These are phyloP conservation scores for Bretziella fagacearum DNA, from an alignment of 2,329 filamentous ascomycete species.

Conservation along the genomic window DNA sequence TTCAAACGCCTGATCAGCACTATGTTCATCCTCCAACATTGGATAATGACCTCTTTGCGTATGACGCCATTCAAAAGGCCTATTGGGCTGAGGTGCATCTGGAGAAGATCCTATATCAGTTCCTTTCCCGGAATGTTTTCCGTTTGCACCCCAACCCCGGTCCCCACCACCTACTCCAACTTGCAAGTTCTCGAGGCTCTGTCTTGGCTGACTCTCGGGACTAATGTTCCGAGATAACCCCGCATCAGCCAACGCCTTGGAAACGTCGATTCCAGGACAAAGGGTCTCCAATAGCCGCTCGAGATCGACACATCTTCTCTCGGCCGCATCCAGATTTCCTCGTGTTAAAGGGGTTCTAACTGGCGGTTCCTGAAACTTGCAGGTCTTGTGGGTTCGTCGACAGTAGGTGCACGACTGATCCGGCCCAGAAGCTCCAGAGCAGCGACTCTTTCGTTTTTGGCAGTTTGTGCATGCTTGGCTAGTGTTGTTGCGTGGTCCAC, in stretches of 20 bases:
- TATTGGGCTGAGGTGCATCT: background rate
- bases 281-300: constrained; percentile 18
- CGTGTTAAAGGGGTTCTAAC: constrained; percentile 22
- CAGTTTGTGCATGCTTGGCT: constrained; percentile 16
- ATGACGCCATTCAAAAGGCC: background rate
- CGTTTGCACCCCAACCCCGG: background rate
- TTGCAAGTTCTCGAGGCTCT: background rate
- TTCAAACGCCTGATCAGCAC: constrained; percentile 7
- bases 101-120: background rate
- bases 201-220: background rate
- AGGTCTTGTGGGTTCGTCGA: constrained; percentile 19
- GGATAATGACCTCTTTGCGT: background rate
- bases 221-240: background rate
- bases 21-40: background rate
- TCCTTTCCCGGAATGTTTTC: background rate
- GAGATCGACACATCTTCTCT: constrained; percentile 14
- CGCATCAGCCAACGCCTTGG: constrained; percentile 16
- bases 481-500: constrained; percentile 11
- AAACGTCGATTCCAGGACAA: constrained; percentile 19
- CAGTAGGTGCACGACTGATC: constrained; percentile 20
- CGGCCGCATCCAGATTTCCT: constrained; percentile 22
- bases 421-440: constrained; percentile 2
- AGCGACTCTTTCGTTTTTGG: constrained; percentile 18
- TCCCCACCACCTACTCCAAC: background rate
- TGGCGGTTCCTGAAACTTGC: constrained; percentile 21